Percentiles rank a stretch among this genome's conserved stretches.
Evolutionary conservation across 306 rosid species (phyloP).

Genomic region (Prunus campanulata): DNA sequence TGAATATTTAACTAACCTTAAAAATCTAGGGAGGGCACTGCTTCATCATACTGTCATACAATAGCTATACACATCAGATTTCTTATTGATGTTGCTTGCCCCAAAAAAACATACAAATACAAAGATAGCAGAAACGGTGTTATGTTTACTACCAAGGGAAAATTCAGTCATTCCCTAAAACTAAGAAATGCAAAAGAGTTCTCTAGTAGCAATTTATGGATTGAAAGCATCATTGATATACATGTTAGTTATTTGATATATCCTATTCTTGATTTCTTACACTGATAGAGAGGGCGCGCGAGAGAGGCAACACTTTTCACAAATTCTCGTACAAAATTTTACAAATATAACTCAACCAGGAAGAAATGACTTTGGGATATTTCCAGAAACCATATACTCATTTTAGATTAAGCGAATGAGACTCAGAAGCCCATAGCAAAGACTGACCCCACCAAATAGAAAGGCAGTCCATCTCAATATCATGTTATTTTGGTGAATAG

Average conservation of each 20-base stretch:
- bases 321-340: constrained; percentile 23
- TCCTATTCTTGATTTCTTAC: constrained; percentile 30
- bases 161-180: neutral
- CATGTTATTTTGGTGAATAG: constrained; percentile 30
- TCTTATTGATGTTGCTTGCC: neutral
- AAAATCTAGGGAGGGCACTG: neutral
- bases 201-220: neutral
- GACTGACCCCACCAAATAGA: constrained; percentile 25
- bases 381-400: constrained; percentile 4
- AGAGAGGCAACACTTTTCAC: constrained; percentile 27
- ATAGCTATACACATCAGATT: neutral
- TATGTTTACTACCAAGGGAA: neutral
- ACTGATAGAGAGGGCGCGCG: constrained; percentile 9
- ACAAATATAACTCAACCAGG: constrained; percentile 29
- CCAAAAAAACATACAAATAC: neutral
- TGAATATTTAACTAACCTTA: neutral
- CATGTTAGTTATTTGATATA: constrained; percentile 24
- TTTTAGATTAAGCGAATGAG: neutral
- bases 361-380: constrained; percentile 24
- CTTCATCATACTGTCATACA: neutral
- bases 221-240: constrained; percentile 23
- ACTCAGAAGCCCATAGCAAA: constrained; percentile 16
- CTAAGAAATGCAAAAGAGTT: neutral
- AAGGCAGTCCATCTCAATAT: constrained; percentile 25
- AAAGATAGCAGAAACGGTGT: neutral